phyloP scores from a whole-genome alignment of 2,329 filamentous ascomycete genomes.

The Dactylellina leptospora region DNA sequence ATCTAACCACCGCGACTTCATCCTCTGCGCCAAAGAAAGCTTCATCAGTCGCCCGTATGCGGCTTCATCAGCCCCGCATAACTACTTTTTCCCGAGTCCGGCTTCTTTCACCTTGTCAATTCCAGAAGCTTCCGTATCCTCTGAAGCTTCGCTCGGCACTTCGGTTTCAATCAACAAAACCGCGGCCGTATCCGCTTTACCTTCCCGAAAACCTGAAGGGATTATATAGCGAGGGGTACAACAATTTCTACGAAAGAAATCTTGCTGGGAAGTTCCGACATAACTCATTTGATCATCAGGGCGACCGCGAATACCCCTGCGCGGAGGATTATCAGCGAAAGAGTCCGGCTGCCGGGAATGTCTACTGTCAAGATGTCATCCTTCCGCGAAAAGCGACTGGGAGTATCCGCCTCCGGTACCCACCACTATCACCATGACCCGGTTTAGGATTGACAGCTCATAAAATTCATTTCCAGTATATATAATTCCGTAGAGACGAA shows the following conservation, averaged over 20 bases:
- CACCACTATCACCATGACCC: background rate
- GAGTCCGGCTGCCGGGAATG: background rate
- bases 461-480: background rate
- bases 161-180: background rate
- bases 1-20: no score
- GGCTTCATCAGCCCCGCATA: slow-evolving; percentile 2
- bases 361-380: slow-evolving; percentile 18
- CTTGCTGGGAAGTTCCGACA: slow-evolving; percentile 11
- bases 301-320: slow-evolving; percentile 17
- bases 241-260: slow-evolving; percentile 10
- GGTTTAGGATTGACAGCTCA: background rate
- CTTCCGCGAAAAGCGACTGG: slow-evolving; percentile 28
- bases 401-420: slow-evolving; percentile 37
- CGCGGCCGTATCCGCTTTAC: background rate
- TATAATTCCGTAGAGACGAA: slow-evolving; percentile 18
- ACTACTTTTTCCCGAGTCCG: background rate
- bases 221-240: slow-evolving; percentile 5
- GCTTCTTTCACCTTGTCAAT: background rate
- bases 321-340: background rate
- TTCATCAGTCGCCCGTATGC: slow-evolving; percentile 26
- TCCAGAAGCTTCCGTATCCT: background rate
- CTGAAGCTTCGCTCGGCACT: no score
- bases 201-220: background rate
- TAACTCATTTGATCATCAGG: background rate
- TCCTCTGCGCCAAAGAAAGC: background rate